Base-by-base conservation (phyloP, 202 grass and related monocot genomes). In the Carex arenaria region DNA sequence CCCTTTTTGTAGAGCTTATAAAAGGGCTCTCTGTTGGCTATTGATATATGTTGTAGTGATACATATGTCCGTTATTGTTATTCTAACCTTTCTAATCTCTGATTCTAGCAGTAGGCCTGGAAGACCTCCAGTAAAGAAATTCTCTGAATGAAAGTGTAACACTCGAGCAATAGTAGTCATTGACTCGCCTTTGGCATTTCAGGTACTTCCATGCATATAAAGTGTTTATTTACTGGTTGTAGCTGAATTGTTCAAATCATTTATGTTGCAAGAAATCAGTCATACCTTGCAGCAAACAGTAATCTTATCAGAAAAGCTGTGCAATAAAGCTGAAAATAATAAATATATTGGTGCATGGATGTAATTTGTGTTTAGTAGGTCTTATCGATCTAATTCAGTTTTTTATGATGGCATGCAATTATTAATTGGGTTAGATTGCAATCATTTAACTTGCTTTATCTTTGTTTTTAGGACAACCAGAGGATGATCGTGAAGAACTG, bases 401-500 rank as follows among this genome's bases (percentile, higher is more conserved):
- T 83, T 83, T 42, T 61, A 56, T 61, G 53, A n/a, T 72, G 43
- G 43, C 20, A 8, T 32, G n/a, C 53, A 57, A 70, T 47, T 32
- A 32, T 32, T 86, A 75, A 31, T 59, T 66, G 82, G 34, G 15
- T 74, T 86, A 80, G 30, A 56, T 56, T 82, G 66, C 26, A 47
- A 76, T 82, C 26, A 42, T 60, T 81, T 52, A 80, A 89, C 67
- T 85, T 87, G 14, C 82, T 68, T 85, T 54, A 75, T 69, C 84
- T 91, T 13, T 81, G 74, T 53, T 91, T 74, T 70, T 87, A 97
- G 94, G 89, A 71, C 86, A 89, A 91, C 86, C 89, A 5, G 88
- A 92, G 80, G 90, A 97, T 90, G 94, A 94, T 64, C 83, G 86
- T 74, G 92, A 90, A 76, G 90, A 91, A 63, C 85, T 97, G 86